A percentile compares a stretch with the other conserved stretches of the same genome.
These are phyloP conservation scores for Coleophoma cylindrospora DNA, from an alignment of 2,329 filamentous ascomycete species.

Conservation along the genomic window DNA sequence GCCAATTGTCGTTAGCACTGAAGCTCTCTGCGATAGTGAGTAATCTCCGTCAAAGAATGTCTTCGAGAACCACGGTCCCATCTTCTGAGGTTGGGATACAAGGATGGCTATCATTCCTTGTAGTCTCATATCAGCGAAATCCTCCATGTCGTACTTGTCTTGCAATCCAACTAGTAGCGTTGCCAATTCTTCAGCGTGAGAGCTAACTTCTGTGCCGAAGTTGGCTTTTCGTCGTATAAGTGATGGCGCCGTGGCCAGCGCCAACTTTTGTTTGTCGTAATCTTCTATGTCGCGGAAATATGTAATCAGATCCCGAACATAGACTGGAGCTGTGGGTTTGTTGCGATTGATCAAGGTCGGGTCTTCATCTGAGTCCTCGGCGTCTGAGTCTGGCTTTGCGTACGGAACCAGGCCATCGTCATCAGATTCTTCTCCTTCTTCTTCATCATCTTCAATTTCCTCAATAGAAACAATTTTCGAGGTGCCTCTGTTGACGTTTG, in stretches of 20 bases:
- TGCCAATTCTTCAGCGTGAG: conserved; percentile 79
- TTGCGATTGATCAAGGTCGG: conserved; percentile 79
- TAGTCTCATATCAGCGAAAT: conserved; percentile 70
- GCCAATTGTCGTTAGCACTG: conserved; percentile 77
- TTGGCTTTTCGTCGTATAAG: conserved; percentile 84
- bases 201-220: conserved; percentile 82
- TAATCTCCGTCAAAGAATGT: conserved; percentile 91
- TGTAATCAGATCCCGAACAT: conserved; percentile 77
- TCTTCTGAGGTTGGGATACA: conserved; percentile 66
- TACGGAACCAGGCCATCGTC: conserved; percentile 60
- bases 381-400: conserved; percentile 80
- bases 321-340: conserved; percentile 81
- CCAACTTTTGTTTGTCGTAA: conserved; percentile 79
- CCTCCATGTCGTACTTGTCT: conserved; percentile 76
- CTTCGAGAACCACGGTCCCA: conserved; percentile 79
- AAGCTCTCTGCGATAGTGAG: conserved; percentile 77
- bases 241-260: conserved; percentile 67
- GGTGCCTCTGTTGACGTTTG: conserved; percentile 20
- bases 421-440: conserved; percentile 35
- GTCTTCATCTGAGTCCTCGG: conserved; percentile 90
- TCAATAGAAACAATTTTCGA: conserved; percentile 49
- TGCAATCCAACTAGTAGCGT: conserved; percentile 73
- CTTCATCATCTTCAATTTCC: conserved; percentile 56
- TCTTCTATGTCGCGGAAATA: conserved; percentile 78
- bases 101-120: conserved; percentile 80